Conservation (phyloP, 768 basidiomycete genomes). For the Tricholoma hemisulphureum region DNA sequence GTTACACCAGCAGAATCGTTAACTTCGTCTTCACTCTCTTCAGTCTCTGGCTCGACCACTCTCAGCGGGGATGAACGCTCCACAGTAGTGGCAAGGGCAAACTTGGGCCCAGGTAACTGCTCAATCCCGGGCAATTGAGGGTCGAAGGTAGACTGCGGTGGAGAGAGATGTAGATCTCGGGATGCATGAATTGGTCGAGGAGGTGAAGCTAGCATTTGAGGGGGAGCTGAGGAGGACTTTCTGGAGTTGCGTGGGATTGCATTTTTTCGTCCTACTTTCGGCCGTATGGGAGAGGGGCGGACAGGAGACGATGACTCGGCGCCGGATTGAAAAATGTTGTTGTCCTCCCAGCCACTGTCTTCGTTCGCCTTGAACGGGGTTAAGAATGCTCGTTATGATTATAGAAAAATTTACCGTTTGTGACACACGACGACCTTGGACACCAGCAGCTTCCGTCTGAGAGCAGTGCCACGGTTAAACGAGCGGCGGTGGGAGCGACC, state of each 20-base stretch:
- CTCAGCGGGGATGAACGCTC: conserved; percentile 4
- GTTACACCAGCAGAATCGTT: conserved; percentile 4
- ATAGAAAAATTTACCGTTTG: conserved; percentile 34
- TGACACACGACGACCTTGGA: conserved; percentile 57
- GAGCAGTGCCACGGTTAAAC: not conserved
- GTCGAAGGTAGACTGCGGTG: conserved; percentile 56
- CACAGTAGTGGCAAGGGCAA: not conserved
- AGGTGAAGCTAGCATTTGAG: conserved; percentile 49
- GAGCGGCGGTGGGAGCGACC: not conserved
- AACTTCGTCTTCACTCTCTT: conserved; percentile 28
- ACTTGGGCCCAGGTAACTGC: conserved; percentile 17
- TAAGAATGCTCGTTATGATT: not conserved
- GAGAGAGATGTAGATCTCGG: conserved; percentile 32
- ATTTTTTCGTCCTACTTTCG: conserved; percentile 43
- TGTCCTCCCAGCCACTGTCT: conserved; percentile 88
- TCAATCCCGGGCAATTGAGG: conserved; percentile 45
- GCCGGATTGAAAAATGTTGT: conserved; percentile 89
- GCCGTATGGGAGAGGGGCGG: conserved; percentile 56
- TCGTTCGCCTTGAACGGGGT: conserved; percentile 34
- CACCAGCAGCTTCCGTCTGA: conserved; percentile 48
- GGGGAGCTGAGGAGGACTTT: conserved; percentile 72
- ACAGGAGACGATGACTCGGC: conserved; percentile 81
- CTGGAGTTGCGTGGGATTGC: conserved; percentile 49
- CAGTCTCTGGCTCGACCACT: conserved; percentile 15
- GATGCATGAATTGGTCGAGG: conserved; percentile 32